Conservation (phyloP, 2,329 filamentous ascomycete species). For the Alternaria arbusti region DNA sequence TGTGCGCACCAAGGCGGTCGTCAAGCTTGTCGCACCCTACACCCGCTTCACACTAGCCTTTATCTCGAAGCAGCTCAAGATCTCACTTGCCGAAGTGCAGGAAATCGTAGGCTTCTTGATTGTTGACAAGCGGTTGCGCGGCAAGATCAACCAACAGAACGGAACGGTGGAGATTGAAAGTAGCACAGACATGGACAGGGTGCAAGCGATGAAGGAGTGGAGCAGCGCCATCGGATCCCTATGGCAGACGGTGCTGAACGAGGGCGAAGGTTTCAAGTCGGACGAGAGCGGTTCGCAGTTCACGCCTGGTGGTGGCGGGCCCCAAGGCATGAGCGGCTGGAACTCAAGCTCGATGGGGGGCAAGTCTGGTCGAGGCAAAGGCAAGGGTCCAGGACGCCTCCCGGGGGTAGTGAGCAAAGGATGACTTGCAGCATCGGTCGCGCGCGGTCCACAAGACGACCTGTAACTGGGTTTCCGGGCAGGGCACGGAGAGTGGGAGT, state of each 20-base stretch:
- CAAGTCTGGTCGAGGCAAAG: constrained; percentile 43
- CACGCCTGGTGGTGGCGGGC: constrained; percentile 36
- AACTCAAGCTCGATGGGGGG: constrained; percentile 35
- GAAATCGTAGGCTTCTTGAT: constrained; percentile 97
- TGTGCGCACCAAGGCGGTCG: constrained; percentile 94
- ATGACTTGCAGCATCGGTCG: constrained; percentile 47
- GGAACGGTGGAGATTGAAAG: constrained; percentile 84
- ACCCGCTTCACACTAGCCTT: constrained; percentile 87
- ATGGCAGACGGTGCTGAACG: constrained; percentile 75
- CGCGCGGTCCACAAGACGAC: constrained; percentile 39
- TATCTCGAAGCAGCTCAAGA: constrained; percentile 86
- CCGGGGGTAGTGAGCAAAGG: constrained; percentile 46
- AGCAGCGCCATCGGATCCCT: constrained; percentile 72
- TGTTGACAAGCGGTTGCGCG: constrained; percentile 83
- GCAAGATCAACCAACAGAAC: constrained; percentile 86
- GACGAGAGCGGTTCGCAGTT: constrained; percentile 52
- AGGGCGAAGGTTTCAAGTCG: constrained; percentile 73
- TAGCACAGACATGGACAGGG: constrained; percentile 74
- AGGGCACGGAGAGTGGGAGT: constrained; percentile 35
- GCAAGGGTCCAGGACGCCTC: constrained; percentile 48
- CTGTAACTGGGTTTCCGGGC: constrained; percentile 40
- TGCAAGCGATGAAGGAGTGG: constrained; percentile 76
- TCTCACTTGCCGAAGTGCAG: constrained; percentile 83
- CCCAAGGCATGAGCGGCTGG: constrained; percentile 34
- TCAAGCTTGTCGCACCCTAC: constrained; percentile 94